These are phyloP conservation scores for Komagataella mondaviorum DNA, from an alignment of 805 yeast species.

Conservation along the genomic window DNA sequence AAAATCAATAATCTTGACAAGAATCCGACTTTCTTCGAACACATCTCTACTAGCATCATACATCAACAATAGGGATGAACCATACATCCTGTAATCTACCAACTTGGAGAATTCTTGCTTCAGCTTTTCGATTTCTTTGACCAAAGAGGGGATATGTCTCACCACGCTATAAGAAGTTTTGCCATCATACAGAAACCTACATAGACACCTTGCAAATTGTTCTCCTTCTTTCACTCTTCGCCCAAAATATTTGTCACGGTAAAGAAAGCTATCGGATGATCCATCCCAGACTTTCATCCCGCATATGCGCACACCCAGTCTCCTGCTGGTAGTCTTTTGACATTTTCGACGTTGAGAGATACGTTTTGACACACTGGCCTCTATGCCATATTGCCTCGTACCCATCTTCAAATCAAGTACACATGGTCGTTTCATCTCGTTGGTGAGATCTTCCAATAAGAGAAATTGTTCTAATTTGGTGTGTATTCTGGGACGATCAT, in stretches of 20 bases:
- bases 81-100: slow-evolving; percentile 77
- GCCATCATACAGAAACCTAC: slow-evolving; percentile 77
- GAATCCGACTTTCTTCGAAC: slow-evolving; percentile 9
- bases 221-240: slow-evolving; percentile 57
- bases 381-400: slow-evolving; percentile 95
- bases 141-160: slow-evolving; percentile 52
- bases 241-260: slow-evolving; percentile 88
- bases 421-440: slow-evolving; percentile 73
- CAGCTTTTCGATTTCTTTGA: slow-evolving; percentile 47
- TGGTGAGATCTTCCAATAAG: slow-evolving; percentile 79
- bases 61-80: slow-evolving; percentile 78
- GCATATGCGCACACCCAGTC: slow-evolving; percentile 84
- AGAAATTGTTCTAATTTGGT: slow-evolving; percentile 71
- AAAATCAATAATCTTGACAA: slow-evolving; percentile 82
- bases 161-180: slow-evolving; percentile 38
- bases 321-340: slow-evolving; percentile 61
- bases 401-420: slow-evolving; percentile 97
- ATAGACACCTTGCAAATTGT: slow-evolving; percentile 64
- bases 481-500: slow-evolving; percentile 16
- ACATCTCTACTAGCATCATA: slow-evolving; percentile 51
- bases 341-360: slow-evolving; percentile 77
- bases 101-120: slow-evolving; percentile 39
- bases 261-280: slow-evolving; percentile 31
- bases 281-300: slow-evolving; percentile 83
- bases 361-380: slow-evolving; percentile 62